Conservation (phyloP, 2,329 filamentous ascomycete species). For the Pseudogymnoascus sp. region DNA sequence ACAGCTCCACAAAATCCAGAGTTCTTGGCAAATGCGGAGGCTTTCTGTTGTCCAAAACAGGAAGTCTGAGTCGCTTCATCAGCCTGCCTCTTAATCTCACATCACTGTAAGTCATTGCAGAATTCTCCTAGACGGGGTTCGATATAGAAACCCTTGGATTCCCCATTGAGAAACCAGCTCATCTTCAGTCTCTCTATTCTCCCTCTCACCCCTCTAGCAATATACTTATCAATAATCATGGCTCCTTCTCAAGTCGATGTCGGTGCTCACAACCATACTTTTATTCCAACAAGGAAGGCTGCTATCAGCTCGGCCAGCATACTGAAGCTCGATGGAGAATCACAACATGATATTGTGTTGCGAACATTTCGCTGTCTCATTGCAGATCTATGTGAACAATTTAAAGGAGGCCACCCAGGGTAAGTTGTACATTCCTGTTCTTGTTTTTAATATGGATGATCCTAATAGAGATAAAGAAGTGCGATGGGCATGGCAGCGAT, state of each 20-base stretch:
- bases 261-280: too few relatives aligned
- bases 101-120: background rate
- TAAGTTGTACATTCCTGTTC: slow-evolving; percentile 28
- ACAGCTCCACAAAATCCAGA: background rate
- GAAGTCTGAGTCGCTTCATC: background rate
- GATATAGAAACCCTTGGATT: background rate
- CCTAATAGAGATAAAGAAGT: slow-evolving; percentile 10
- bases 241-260: background rate
- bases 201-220: background rate
- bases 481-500: slow-evolving; percentile 40
- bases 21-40: too few relatives aligned
- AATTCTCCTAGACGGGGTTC: background rate
- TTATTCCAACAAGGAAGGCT: too few relatives aligned
- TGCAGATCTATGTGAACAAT: slow-evolving; percentile 63
- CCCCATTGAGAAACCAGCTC: background rate
- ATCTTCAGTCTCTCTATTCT: background rate
- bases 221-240: background rate
- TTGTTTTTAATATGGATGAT: background rate
- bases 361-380: slow-evolving; percentile 56
- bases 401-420: slow-evolving; percentile 63
- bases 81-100: background rate
- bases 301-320: too few relatives aligned
- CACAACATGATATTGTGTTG: slow-evolving; percentile 41
- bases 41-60: background rate
- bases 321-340: background rate